A percentile compares a stretch with the other conserved stretches of the same genome.
Conservation (phyloP, 1,284 basidiomycete genomes). For the Sporisorium iseilematis-ciliati region DNA sequence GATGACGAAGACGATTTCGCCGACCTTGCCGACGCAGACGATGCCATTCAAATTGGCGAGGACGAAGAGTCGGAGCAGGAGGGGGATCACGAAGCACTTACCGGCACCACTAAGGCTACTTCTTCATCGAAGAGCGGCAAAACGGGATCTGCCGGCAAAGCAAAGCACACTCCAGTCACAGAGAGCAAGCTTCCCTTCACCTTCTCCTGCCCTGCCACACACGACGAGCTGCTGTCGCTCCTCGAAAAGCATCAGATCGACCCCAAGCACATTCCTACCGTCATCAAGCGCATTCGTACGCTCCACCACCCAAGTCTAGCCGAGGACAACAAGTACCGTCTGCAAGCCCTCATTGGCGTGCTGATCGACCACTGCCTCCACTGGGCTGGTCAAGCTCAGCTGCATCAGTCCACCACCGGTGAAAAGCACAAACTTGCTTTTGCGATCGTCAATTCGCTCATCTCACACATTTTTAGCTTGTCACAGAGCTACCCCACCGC, state of each 20-base stretch:
- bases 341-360: slow-evolving; percentile 76
- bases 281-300: slow-evolving; percentile 90
- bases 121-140: slow-evolving; percentile 20
- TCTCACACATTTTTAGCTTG: slow-evolving; percentile 86
- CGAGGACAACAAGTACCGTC: slow-evolving; percentile 88
- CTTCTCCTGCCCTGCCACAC: slow-evolving; percentile 86
- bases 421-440: slow-evolving; percentile 76
- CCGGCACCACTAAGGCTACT: slow-evolving; percentile 16
- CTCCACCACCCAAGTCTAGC: slow-evolving; percentile 91
- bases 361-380: slow-evolving; percentile 93
- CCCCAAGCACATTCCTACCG: slow-evolving; percentile 77
- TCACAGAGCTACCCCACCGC: slow-evolving; percentile 84
- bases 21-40: slow-evolving; percentile 59
- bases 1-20: slow-evolving; percentile 69
- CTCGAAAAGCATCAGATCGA: slow-evolving; percentile 75
- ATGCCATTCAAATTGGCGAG: slow-evolving; percentile 56
- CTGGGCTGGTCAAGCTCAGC: slow-evolving; percentile 52
- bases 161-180: slow-evolving; percentile 18
- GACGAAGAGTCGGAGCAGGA: slow-evolving; percentile 60
- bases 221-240: slow-evolving; percentile 89
- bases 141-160: slow-evolving; percentile 2
- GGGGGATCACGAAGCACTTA: slow-evolving; percentile 47
- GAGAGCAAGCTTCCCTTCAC: slow-evolving; percentile 79
- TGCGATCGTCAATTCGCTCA: slow-evolving; percentile 76
- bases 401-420: slow-evolving; percentile 20